phyloP scores from a whole-genome alignment of 1,284 basidiomycete species.

The Tilletia indica region DNA sequence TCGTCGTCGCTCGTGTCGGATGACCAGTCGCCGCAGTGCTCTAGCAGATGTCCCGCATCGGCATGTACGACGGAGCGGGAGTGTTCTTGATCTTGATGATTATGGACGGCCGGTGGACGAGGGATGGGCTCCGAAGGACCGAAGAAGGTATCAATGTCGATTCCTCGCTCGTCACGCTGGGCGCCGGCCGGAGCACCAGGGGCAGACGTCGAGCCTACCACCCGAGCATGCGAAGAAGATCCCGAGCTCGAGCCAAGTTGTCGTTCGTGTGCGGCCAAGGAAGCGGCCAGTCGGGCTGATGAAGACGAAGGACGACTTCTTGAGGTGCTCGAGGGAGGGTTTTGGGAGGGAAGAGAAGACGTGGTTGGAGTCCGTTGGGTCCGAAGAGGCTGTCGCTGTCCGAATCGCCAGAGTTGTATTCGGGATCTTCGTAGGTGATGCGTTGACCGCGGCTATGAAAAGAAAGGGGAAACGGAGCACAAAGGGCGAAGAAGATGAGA shows the following conservation, averaged over 20 bases:
- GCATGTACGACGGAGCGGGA: neutral
- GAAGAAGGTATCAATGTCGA: conserved; percentile 3
- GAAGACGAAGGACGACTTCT: neutral
- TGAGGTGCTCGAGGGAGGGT: neutral
- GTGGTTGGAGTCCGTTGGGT: conserved; percentile 3
- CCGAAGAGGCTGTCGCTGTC: conserved; percentile 16
- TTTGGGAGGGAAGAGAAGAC: conserved; percentile 1
- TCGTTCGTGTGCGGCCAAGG: neutral
- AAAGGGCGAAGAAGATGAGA: no score
- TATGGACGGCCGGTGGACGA: neutral
- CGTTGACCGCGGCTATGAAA: conserved; percentile 30
- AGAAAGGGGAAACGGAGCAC: no score
- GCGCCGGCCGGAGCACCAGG: neutral
- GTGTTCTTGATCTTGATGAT: neutral
- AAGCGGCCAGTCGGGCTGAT: conserved; percentile 14
- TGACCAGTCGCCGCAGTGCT: neutral
- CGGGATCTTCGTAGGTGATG: conserved; percentile 41
- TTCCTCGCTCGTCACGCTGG: neutral
- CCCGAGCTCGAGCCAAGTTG: neutral
- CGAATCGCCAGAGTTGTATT: conserved; percentile 36
- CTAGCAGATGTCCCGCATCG: neutral
- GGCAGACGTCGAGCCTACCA: neutral
- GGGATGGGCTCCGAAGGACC: neutral
- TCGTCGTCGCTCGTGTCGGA: conserved; percentile 5
- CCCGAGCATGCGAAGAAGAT: neutral